Base-by-base conservation (phyloP, 768 basidiomycete genomes). In the Rhodotorula graminis region DNA sequence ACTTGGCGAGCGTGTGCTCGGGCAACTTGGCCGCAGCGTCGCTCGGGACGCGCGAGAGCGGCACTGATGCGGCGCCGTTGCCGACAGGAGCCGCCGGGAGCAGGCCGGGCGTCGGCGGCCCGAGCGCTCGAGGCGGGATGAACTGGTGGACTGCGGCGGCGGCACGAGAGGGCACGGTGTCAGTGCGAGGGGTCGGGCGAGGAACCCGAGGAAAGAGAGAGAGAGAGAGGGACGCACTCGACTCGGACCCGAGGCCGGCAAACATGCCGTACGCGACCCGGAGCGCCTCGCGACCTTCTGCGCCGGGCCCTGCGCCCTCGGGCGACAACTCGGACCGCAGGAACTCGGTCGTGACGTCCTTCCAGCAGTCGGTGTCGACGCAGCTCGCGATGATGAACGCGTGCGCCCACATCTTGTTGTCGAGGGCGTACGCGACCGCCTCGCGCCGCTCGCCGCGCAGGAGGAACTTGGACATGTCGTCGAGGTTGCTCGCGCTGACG, bases 361-460 rank as follows among this genome's bases (percentile, higher is more conserved):
- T 91, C 93, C 93, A 98, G 4, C 91, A 85, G 42, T 96, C 93
- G 76, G 90, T 91, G 80, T 95, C 95, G 64, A 96, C 86, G 67
- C 90, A 89, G 78, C 91, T 94, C 18, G 95, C 88, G 74, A 99
- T 93, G 67, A 98, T 81, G 86, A 98, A 87, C 4, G 96, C 95
- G 81, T 99, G 96, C 1, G 92, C 88, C 94, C 95, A 99, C 55
- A 98, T 81, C 78, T 87, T 89, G 81, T 93, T 87, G 70, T 94
- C 90, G 56, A 92, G 84, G 6, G 96, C 95, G 80, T 88, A 93
- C 69, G 88, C 87, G 79, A 90, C 93, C 2, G 96, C 96, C 73
- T 89, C 87, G 31, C 87, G 87, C 49, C 92, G 89, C 77, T 96
- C 88, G 25, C 95, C 96, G 69, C 87, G 86, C 18, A 93, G 81